Base-by-base conservation (phyloP, 164 flowering plant species). In the Annona squamosa region DNA sequence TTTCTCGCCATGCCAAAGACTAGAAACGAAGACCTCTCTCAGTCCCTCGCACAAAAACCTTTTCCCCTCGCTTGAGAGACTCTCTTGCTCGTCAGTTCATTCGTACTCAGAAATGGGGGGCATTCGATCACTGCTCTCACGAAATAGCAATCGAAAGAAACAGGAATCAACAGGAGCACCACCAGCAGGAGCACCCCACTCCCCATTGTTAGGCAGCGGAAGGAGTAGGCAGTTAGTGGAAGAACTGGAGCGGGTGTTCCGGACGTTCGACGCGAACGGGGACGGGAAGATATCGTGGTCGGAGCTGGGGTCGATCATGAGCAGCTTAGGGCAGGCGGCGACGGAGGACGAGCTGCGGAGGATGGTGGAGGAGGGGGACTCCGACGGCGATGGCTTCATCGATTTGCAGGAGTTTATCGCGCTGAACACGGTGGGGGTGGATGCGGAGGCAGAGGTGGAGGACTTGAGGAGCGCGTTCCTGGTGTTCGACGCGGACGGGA, bases 321-420 rank as follows among this genome's bases (percentile, higher is more conserved):
- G 75, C 4, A 83, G 86, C 78, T 79, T 92, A 2, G 93, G 94
- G 2, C 81, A 88, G 5, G 72, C 76, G 12, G 74, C 83, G 3
- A 46, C 86, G 2, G 90, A 88, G 2, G 90, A 87, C 10, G 96
- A 91, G 67, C 77, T 89, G 6, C 67, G 52, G 46, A 75, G 71
- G 65, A 87, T 91, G 90, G 78, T 92, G 43, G 63, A 37, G 0
- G 91, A 86, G 73, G 86, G 84, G 46, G 97, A 92, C 70, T 46
- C 83, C 1, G 92, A 92, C 76, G 94, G 97, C 3, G 97, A 92
- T 73, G 97, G 96, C 4, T 83, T 63, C 88, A 89, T 90, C 63
- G 85, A 86, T 43, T 56, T 92, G 56, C 52, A 76, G 3, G 94
- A 92, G 78, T 92, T 92, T 71, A 81, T 90, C 42, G 94, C 86